Conservation (phyloP, 306 rosid genomes). For the Cucurbita pepo region DNA sequence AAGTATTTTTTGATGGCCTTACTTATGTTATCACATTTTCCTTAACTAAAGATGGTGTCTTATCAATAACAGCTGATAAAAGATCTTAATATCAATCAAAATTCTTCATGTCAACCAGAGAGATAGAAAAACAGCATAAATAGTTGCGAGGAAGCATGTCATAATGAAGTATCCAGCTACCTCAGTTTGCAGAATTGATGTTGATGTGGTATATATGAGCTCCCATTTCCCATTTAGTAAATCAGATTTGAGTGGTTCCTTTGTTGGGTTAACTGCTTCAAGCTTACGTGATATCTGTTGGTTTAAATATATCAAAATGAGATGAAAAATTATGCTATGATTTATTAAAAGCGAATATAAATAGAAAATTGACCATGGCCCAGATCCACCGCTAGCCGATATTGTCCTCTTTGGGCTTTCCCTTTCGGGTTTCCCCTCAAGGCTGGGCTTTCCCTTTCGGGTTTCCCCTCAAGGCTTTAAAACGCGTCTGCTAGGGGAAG, state of each 20-base stretch:
- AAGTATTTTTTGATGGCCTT: not conserved
- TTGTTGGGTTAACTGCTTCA: constrained; percentile 65
- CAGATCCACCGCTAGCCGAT: too few species aligned
- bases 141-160: not conserved
- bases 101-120: not conserved
- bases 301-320: constrained; percentile 9
- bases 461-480: too few species aligned
- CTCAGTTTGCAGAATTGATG: constrained; percentile 45
- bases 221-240: constrained; percentile 88
- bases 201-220: constrained; percentile 82
- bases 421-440: too few species aligned
- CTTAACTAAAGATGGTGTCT: not conserved
- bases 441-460: too few species aligned
- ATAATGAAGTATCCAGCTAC: not conserved
- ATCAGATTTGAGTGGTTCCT: constrained; percentile 64
- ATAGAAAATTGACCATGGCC: not conserved
- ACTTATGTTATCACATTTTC: not conserved
- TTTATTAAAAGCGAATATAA: not conserved
- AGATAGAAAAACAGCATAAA: not conserved
- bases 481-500: too few species aligned
- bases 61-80: not conserved
- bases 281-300: constrained; percentile 75
- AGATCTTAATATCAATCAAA: not conserved
- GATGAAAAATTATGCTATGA: not conserved
- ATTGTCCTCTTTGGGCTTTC: too few species aligned